Base-by-base conservation (phyloP, 192 early-diverging fungal species). In the Backusella tarrabulga region DNA sequence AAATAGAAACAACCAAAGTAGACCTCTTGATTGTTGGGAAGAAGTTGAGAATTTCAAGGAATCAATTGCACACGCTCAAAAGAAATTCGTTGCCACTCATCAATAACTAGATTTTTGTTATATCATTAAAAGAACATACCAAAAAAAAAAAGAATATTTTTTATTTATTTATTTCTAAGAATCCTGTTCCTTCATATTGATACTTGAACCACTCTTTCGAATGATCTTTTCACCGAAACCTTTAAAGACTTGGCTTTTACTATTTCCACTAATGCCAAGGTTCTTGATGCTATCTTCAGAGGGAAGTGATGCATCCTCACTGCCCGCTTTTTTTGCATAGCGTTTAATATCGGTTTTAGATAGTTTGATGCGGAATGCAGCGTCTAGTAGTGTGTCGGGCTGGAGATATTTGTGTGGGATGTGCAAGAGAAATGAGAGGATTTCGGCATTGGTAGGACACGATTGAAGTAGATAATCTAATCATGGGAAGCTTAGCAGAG, bases 401-500 rank as follows among this genome's bases (percentile, higher is more conserved):
- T 82, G 85, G 23, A 91, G 81, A 66, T 75, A 82, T 71, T 91
- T 88, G 8, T 85, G 87, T 36, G 97, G 97, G 6, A 97, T 88
- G 81, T 95, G 93, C 23, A 97, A 83, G 35, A 98, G 85, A 69
- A 90, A 94, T 1, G 79, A 87, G 35, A 98, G 83, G 35, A 91
- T 81, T 79, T 97, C 96, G 1, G 92, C 86, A 40, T 85, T 90
- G 1, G 90, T 87, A 6, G 93, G 94, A 75, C 96, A 96, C 35
- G 90, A 81, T 21, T 85, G 85, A 46, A 96, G 83, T 32, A 96
- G 77, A 76, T 92, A 86, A 26, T 86, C 90, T 81, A 73, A 32
- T 32, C 34, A 35, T 8, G 36, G 0, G 4, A 23, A 54, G n/a
- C 1, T 19, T n/a, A 29, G 52, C 6, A 14, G 42, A 44, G 42